phyloP scores from a whole-genome alignment of 768 basidiomycete genomes.

The Nidula microcarpa region DNA sequence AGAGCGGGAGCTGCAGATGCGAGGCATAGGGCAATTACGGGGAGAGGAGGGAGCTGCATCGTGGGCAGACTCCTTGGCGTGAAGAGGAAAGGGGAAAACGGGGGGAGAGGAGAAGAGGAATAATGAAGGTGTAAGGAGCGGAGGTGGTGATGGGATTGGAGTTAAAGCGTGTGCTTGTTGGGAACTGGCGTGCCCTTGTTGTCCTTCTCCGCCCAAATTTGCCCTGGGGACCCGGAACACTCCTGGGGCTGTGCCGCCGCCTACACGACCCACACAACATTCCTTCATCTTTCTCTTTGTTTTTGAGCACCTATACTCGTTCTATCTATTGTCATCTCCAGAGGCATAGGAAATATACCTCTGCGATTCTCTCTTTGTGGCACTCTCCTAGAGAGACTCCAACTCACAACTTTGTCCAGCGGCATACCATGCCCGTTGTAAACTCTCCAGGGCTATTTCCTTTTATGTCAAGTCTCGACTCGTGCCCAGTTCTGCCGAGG shows the following conservation, averaged over 20 bases:
- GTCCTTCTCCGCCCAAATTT: not conserved
- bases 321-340: too few relatives aligned
- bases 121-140: slow-evolving; percentile 2
- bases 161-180: not conserved
- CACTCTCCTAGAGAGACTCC: not conserved
- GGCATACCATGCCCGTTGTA: not conserved
- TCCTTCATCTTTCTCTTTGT: not conserved
- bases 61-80: slow-evolving; percentile 6
- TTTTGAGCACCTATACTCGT: too few relatives aligned
- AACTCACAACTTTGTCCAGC: not conserved
- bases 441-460: not conserved
- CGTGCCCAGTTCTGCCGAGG: not conserved
- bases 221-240: not conserved
- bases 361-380: not conserved
- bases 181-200: not conserved
- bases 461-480: not conserved
- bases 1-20: slow-evolving; percentile 25
- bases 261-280: not conserved
- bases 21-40: slow-evolving; percentile 43
- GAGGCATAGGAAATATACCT: not conserved
- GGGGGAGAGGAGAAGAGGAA: slow-evolving; percentile 6
- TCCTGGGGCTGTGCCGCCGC: not conserved
- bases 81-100: not conserved
- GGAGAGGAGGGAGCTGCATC: slow-evolving; percentile 18
- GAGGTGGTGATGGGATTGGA: slow-evolving; percentile 1